These are phyloP conservation scores for Saxophila tyrrhenica DNA, from an alignment of 495 filamentous ascomycete genomes.

Conservation along the genomic window DNA sequence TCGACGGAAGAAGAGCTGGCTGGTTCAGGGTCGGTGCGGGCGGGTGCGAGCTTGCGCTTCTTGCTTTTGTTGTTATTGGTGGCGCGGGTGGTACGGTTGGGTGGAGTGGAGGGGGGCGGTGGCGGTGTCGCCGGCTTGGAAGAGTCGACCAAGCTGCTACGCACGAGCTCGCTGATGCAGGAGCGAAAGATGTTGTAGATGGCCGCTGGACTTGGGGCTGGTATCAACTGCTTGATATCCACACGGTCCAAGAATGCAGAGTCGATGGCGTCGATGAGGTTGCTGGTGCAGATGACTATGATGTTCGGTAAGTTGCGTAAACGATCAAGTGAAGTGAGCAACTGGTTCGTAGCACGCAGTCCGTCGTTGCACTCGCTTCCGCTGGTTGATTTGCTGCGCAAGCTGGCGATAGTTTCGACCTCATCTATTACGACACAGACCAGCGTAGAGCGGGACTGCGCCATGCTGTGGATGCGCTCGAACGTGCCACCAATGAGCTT, in stretches of 20 bases:
- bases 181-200: conserved; percentile 43
- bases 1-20: conserved; percentile 80
- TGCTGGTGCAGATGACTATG: conserved; percentile 42
- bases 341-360: conserved; percentile 38
- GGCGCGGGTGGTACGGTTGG: background rate
- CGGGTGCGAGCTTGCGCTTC: background rate
- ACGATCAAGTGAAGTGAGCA: conserved; percentile 29
- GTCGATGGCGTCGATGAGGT: conserved; percentile 35
- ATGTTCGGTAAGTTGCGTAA: conserved; percentile 34
- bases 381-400: conserved; percentile 32
- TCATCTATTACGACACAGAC: conserved; percentile 46
- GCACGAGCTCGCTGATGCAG: conserved; percentile 39
- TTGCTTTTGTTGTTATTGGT: background rate
- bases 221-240: conserved; percentile 41
- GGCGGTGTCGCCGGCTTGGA: background rate
- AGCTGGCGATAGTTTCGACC: conserved; percentile 41
- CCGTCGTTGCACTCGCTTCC: conserved; percentile 40
- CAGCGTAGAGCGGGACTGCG: conserved; percentile 36
- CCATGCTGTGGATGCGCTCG: conserved; percentile 34
- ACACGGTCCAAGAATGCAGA: conserved; percentile 46
- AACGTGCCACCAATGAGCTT: conserved; percentile 38
- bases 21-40: conserved; percentile 41
- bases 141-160: conserved; percentile 16
- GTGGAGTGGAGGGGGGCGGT: background rate
- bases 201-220: conserved; percentile 33